Evolutionary conservation across 129 eudicot species (phyloP).

Genomic region (carrot (Daucus carota)): DNA sequence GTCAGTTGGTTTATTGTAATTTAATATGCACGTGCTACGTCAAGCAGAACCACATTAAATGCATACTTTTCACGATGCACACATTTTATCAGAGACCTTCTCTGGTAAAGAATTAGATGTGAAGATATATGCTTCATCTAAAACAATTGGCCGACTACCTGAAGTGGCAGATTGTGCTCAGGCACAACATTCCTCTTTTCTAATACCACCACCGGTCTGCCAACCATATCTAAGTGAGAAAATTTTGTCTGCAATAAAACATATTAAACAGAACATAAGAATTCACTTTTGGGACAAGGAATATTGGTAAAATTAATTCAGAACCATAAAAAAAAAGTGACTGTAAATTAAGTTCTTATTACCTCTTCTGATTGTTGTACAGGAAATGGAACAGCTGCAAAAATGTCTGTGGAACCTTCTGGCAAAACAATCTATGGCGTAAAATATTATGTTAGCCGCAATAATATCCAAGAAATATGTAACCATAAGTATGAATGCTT

Average conservation of each 20-base stretch:
- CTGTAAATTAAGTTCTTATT: conserved; percentile 6
- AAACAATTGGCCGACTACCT: conserved; percentile 36
- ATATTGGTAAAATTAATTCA: neutral
- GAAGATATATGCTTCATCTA: neutral
- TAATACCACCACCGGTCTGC: conserved; percentile 80
- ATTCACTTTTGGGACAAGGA: neutral
- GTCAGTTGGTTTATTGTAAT: neutral
- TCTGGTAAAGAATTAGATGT: neutral
- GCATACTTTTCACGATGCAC: neutral
- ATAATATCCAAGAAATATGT: neutral
- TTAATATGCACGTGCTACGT: neutral
- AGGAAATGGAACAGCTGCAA: conserved; percentile 70
- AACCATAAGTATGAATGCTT: conserved; percentile 2
- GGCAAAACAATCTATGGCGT: conserved; percentile 72
- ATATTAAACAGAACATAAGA: neutral
- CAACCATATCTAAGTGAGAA: conserved; percentile 82
- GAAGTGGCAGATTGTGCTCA: conserved; percentile 85
- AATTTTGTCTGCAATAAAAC: conserved; percentile 44
- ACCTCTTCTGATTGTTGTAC: conserved; percentile 81
- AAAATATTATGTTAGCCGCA: conserved; percentile 5
- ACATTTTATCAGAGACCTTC: neutral
- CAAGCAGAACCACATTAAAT: neutral
- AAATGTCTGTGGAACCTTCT: conserved; percentile 78
- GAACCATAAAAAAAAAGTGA: neutral
- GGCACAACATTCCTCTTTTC: conserved; percentile 65